Evolutionary conservation across 2,329 filamentous ascomycete species (phyloP), one percentile per base, ranked within the genome.

Genomic region (Sporothrix dimorphospora): DNA sequence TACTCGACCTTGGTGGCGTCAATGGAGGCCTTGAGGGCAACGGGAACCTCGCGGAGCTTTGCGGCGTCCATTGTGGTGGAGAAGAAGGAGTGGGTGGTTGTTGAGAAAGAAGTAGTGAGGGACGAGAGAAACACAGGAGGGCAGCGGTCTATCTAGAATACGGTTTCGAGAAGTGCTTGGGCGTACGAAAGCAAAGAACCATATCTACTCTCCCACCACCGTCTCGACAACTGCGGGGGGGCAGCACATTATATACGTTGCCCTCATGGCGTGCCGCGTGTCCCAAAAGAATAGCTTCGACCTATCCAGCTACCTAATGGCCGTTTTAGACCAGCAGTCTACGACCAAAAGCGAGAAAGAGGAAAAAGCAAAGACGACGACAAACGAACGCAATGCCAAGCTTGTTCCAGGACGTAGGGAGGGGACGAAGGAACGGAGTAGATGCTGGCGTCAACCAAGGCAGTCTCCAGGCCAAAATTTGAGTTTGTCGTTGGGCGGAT

Each of bases 1-100:
- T 72, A 72, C 21, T 69, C 55, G 65, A 72, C 70, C 70, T 69
- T 72, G 70, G 70, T 72, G 40, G 24, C 53, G 21, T 57, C 70
- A 3, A 72, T 42, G 3, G 70, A 72, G 11, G 63, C 65, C 21
- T 40, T 42, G 40, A 72, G 70, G 59, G 59, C 59, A 4, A 19
- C 34, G n/a, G 59, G 59, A 34, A 63, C 59, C 59, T 63, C 59
- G 34, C 59, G 59, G 16, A 63, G 59, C 34, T 42, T 63, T 38
- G 59, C 34, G 59, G 59, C 59, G 59, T 63, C 59, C 59, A 63
- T 66, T 66, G 42, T 49, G 40, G 61, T 27, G 19, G 57, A 9
- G 9, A 34, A 7, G 19, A 12, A 12, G 30, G 7, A 19, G 9
- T 3, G 8, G 38, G 38, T 24, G 59, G 55, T 40, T 38, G 55